Base-by-base conservation (phyloP, 2,329 filamentous ascomycete species). In the Colletotrichum sp. region DNA sequence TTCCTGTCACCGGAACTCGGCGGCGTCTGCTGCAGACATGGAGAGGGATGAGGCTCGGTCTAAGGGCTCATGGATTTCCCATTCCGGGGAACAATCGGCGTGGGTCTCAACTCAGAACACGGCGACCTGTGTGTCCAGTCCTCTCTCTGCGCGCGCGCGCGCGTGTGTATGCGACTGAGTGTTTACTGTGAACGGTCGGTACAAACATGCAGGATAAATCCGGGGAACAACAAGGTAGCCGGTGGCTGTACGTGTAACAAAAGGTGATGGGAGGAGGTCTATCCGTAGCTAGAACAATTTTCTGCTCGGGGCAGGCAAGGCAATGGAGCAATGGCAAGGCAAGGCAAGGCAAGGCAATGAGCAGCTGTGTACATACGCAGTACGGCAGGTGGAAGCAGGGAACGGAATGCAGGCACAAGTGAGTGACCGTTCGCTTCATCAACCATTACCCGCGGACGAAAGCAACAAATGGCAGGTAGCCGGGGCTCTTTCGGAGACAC, bases 41-140 rank as follows among this genome's bases (percentile, higher is more conserved):
- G 74, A 76, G 59, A 76, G 39, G 57, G 65, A 74, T 36, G 70
- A 74, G 64, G 74, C 71, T 76, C 65, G 26, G 68, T 39, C 70
- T 68, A 65, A 73, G 73, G 64, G 63, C 57, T 74, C 59, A 76
- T 65, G 74, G 71, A 65, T 68, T 69, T 64, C 74, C 74, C 70
- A 39, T 76, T 74, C 64, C 74, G 71, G 70, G 68, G 74, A 76
- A 59, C 49, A 68, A 69, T 62, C 74, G 70, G 71, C 71, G 74
- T 76, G 70, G 74, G 74, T 68, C 74, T 60, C 24, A n/a, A 9
- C 32, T 60, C 34, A 8, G 28, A 52, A n/a, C 44, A 44, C 21
- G n/a, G 21, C 62, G 62, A 44, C 34, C 36, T 28, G 21, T 59
- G 24, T 63, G 60, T 63, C 13, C 30, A 30, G 26, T 63, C 24